Conservation (phyloP, 176 grass and related monocot genomes). For the Rhynchospora tenuis region DNA sequence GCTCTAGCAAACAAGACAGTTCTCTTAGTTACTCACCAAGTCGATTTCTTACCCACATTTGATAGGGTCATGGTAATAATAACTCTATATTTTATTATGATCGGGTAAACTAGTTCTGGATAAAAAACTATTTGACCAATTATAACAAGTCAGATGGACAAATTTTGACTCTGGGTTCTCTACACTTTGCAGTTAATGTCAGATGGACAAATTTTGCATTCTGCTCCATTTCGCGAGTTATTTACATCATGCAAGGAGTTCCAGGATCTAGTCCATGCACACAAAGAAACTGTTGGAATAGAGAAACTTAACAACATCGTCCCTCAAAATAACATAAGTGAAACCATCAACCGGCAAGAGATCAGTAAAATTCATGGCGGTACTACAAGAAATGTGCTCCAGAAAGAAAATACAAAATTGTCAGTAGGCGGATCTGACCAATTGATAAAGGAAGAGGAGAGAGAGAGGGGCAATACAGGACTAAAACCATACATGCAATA, state of each 20-base stretch:
- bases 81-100: neutral
- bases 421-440: slow-evolving; percentile 38
- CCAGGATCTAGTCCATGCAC: slow-evolving; percentile 69
- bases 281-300: slow-evolving; percentile 50
- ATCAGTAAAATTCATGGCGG: slow-evolving; percentile 22
- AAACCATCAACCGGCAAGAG: slow-evolving; percentile 29
- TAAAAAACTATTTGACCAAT: neutral
- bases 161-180: too few relatives aligned
- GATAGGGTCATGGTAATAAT: slow-evolving; percentile 58
- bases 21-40: slow-evolving; percentile 88
- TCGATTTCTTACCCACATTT: slow-evolving; percentile 83
- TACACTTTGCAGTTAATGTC: slow-evolving; percentile 87
- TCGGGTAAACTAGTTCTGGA: slow-evolving; percentile 7
- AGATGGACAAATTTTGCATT: slow-evolving; percentile 51
- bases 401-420: slow-evolving; percentile 22
- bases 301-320: slow-evolving; percentile 34
- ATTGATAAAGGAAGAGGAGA: slow-evolving; percentile 82
- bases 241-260: slow-evolving; percentile 65
- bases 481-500: slow-evolving; percentile 74
- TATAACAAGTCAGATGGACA: slow-evolving; percentile 25
- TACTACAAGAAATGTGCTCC: neutral
- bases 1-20: slow-evolving; percentile 77
- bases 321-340: slow-evolving; percentile 14
- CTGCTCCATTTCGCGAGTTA: slow-evolving; percentile 55
- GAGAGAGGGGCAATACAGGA: slow-evolving; percentile 75